Base-by-base conservation (phyloP, 352 stramenopile genomes). In the Phytophthora megakarya region DNA sequence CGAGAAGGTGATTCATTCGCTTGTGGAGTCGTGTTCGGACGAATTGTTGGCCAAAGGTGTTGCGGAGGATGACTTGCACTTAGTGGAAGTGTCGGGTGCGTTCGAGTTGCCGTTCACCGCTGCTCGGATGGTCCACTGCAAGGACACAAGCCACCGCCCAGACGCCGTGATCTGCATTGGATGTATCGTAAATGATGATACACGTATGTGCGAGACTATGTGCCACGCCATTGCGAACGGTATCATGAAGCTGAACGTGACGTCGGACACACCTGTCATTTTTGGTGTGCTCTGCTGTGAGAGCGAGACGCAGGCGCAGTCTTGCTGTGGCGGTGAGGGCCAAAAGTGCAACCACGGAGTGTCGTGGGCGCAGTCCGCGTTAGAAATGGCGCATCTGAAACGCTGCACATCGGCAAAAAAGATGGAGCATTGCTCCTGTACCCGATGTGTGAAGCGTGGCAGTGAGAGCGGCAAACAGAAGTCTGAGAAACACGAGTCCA, bases 161-260 rank as follows among this genome's bases (percentile, higher is more conserved):
- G 97, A 99, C 75, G 95, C 93, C 13, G 95, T 99, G 50, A 86
- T 99, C 50, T 98, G 89, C 69, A 86, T 98, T 51, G 97, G 97
- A 11, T 98, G 92, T 63, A 86, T 98, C 53, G 84, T 97, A 53
- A 98, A 98, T 48, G 96, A 96, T 22, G 90, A 96, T 15, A 99
- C 97, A 16, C 96, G 98, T 78, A 93, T 98, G 72, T 99, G 98
- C 70, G 96, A 99, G 85, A 99, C 98, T 70, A 98, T 99, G 75
- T 90, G 87, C 48, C 90, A 98, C 48, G 89, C 97, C 28, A 88
- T 97, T 19, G 79, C 92, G 21, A 91, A 92, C 70, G 97, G 93
- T 30, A 90, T 99, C 59, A 99, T 99, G 96, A 92, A 97, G 71
- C 92, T 99, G 42, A 94, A 94, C 57, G 76, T 99, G 35, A 86